A percentile compares a stretch with the other conserved stretches of the same genome.
phyloP scores from a whole-genome alignment of 345 rosid genomes.

The Gossypium rotundifolium region DNA sequence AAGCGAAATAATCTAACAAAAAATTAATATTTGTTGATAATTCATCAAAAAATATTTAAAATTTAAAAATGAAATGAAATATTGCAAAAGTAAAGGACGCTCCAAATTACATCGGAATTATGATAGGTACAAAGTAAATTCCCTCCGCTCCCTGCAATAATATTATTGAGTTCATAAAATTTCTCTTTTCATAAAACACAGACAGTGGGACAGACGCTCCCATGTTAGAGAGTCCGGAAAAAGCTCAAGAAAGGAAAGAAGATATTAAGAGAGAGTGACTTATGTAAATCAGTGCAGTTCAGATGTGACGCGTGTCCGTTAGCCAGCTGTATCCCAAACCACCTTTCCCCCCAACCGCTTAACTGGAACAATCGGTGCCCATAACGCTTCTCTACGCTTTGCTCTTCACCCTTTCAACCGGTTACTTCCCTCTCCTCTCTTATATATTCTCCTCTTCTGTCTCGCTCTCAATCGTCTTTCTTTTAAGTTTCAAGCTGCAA shows the following conservation, averaged over 20 bases:
- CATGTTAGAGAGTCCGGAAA: background rate
- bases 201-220: slow-evolving; percentile 42
- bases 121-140: background rate
- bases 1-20: too few species aligned
- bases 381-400: background rate
- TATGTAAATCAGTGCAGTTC: slow-evolving; percentile 25
- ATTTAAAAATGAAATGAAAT: too few species aligned
- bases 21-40: background rate
- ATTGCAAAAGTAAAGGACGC: background rate
- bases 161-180: too few species aligned
- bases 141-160: background rate
- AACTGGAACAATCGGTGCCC: background rate
- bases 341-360: background rate
- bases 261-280: background rate
- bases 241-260: background rate
- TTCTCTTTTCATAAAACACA: too few species aligned
- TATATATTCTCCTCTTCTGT: background rate
- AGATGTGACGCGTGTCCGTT: slow-evolving; percentile 60
- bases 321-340: slow-evolving; percentile 67
- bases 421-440: background rate
- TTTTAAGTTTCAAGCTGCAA: too few species aligned
- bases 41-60: background rate
- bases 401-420: background rate
- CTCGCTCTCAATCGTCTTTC: background rate
- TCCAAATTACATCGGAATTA: background rate